Evolutionary conservation across 1,139 yeast genomes (phyloP), one percentile per base, ranked within the genome.

Genomic region (Blastobotrys proliferans): DNA sequence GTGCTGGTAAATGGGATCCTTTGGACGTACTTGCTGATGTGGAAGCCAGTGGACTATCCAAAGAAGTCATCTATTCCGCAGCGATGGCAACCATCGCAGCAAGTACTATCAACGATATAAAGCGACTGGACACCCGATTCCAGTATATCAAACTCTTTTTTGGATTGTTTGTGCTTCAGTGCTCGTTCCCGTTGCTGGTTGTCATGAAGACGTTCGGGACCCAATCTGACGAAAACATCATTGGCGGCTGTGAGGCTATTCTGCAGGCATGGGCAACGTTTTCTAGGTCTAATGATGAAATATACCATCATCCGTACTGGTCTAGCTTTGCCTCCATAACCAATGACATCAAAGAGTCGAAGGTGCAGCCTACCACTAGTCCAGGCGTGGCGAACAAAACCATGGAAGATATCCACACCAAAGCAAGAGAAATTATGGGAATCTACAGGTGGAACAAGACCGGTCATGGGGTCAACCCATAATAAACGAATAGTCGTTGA

Each of bases 371-470:
- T 4, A 19, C 4, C 5, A 18, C 35, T 13, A 16, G 35, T 9
- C 35, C 35, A 4, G 35, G 20, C 4, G 35, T 6, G n/a, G 35
- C 35, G 11, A 3, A 11, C 9, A 22, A 31, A 31, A 31, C 35
- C 4, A 31, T 31, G 35, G 16, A 31, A 13, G 35, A 31, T 19
- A 31, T 31, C 5, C 10, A 31, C 14, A 16, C 19, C 35, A 31
- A 31, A 19, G 14, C 17, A 13, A 8, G 35, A 3, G 24, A 31
- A 13, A 31, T 31, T 18, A 6, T 31, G 13, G 35, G 35, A 13
- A 9, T 31, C n/a, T 31, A 31, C 14, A 8, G 35, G 24, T 31
- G 35, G 35, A 31, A 31, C 35, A 31, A 31, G 17, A 31, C 35
- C 3, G 35, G 35, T 5, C 35, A 31, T 31, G 35, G 35, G 5